Base-by-base conservation (phyloP, 2,329 filamentous ascomycete genomes). In the Fonsecaea monophora region DNA sequence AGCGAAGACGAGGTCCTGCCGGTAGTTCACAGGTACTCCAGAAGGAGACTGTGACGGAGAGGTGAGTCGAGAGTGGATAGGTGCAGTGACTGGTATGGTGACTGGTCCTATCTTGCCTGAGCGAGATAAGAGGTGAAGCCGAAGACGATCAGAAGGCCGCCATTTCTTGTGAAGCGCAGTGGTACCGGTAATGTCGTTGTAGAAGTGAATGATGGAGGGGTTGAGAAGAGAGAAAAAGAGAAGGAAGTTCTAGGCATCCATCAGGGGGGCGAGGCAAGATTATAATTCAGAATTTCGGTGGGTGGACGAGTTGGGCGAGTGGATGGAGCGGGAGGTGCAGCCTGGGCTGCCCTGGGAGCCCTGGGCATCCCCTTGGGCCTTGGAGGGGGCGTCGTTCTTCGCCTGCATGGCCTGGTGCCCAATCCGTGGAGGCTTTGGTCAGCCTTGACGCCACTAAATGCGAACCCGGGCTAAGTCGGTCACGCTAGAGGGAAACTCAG, bases 1-100 rank as follows among this genome's bases (percentile, higher is more conserved):
- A 58, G 73, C 70, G 71, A 75, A 69, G 72, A 72, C 67, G 68
- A 66, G 53, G 65, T 63, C 65, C 63, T 68, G 62, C 50, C 67
- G 66, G 67, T 72, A 75, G 40, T 61, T 50, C 75, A 76, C 73
- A 75, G 73, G 60, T 66, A 72, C 73, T 75, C 70, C 72, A 66
- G 60, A 60, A 70, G 75, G 73, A 75, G 69, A 69, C 72, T 75
- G 73, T 74, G 73, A 72, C 66, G 68, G 54, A 57, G 60, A 58
- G 65, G 60, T 67, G 66, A 68, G 67, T 67, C 71, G 74, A 75
- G 74, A 72, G 69, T 71, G 40, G 54, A 56, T 60, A 37, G 67
- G 62, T 53, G 50, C 62, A 55, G 56, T 59, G 66, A 54, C 64
- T 53, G 45, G 42, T 15, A 67, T 57, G 53, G 53, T 56, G 54